Conservation (phyloP, 345 rosid species). For the Barbarea vulgaris region DNA sequence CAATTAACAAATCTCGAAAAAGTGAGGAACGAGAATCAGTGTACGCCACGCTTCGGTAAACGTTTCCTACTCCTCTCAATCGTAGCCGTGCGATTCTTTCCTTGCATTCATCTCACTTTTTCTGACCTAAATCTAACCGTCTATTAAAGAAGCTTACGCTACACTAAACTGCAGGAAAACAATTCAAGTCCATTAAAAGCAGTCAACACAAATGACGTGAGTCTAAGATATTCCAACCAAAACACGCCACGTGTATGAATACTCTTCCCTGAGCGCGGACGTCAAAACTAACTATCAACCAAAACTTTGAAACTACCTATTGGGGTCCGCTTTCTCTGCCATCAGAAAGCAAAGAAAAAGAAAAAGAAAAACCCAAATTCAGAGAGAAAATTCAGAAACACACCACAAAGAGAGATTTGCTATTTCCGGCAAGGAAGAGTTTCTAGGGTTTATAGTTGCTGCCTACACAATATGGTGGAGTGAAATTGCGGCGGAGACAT, state of each 20-base stretch:
- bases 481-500: slow-evolving; percentile 20
- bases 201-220: slow-evolving; percentile 53
- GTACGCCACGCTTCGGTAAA: neutral
- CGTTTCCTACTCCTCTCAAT: slow-evolving; percentile 1
- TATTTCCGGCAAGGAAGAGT: slow-evolving; percentile 21
- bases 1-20: slow-evolving; percentile 31
- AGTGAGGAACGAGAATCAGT: slow-evolving; percentile 5
- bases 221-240: slow-evolving; percentile 41
- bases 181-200: slow-evolving; percentile 24
- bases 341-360: neutral
- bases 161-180: slow-evolving; percentile 1
- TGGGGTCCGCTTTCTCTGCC: slow-evolving; percentile 45
- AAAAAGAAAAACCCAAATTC: neutral
- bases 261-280: slow-evolving; percentile 44
- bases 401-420: slow-evolving; percentile 22
- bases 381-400: slow-evolving; percentile 13
- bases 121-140: slow-evolving; percentile 4
- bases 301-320: slow-evolving; percentile 42
- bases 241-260: slow-evolving; percentile 40
- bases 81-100: slow-evolving; percentile 11
- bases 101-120: neutral
- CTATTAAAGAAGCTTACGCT: neutral
- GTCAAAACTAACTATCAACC: slow-evolving; percentile 55
- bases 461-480: neutral
- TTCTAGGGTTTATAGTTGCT: slow-evolving; percentile 34